phyloP scores from a whole-genome alignment of 345 rosid species.

The Salix arbutifolia region DNA sequence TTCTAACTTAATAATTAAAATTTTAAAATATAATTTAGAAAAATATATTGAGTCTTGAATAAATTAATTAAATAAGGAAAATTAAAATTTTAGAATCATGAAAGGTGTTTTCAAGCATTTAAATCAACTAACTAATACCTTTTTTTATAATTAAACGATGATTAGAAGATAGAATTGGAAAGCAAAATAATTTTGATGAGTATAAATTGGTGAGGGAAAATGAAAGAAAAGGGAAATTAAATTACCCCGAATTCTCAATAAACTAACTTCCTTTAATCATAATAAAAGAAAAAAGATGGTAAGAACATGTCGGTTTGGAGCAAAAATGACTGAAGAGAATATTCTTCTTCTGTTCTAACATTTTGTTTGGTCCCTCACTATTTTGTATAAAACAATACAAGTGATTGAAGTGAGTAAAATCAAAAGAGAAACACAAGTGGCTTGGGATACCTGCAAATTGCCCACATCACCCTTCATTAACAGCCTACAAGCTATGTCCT shows the following conservation, averaged over 20 bases:
- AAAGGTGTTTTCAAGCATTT: too few relatives aligned
- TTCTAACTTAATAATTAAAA: too few relatives aligned
- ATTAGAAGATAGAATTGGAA: too few relatives aligned
- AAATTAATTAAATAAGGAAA: too few relatives aligned
- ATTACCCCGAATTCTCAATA: neutral
- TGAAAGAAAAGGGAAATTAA: too few relatives aligned
- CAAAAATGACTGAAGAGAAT: neutral
- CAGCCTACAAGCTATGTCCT: neutral
- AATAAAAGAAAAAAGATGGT: neutral
- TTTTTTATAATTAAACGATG: too few relatives aligned
- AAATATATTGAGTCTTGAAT: too few relatives aligned
- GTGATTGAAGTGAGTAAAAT: neutral
- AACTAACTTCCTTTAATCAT: neutral
- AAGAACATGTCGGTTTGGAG: slow-evolving; percentile 20
- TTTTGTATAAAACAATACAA: neutral
- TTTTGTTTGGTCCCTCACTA: neutral
- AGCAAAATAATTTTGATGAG: too few relatives aligned
- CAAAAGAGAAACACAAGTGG: neutral
- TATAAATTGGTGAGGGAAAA: too few relatives aligned
- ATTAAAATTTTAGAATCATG: too few relatives aligned
- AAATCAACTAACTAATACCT: too few relatives aligned
- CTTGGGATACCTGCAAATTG: neutral
- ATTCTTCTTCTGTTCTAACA: slow-evolving; percentile 2
- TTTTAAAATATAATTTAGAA: too few relatives aligned
- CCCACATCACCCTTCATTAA: neutral